Evolutionary conservation across 2,329 filamentous ascomycete species (phyloP).

Genomic region (Ceratocystis huliohia): DNA sequence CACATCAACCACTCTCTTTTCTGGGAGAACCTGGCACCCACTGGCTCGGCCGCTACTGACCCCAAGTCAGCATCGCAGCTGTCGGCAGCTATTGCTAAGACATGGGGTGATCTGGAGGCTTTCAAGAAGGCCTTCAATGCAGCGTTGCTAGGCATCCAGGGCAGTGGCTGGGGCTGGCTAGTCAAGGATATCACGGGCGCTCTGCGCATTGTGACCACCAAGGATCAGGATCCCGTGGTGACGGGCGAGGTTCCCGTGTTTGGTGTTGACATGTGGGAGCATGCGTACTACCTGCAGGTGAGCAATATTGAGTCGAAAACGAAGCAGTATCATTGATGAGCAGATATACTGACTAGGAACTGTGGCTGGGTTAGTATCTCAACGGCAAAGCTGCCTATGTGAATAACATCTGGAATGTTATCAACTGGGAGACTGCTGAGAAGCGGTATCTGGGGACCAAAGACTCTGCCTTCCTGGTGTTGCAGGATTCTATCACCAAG

Average conservation of each 20-base stretch:
- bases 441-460: conserved; percentile 42
- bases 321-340: not conserved
- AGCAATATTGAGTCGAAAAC: conserved; percentile 22
- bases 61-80: conserved; percentile 43
- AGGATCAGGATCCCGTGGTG: conserved; percentile 70
- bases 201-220: conserved; percentile 64
- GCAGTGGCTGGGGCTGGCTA: conserved; percentile 82
- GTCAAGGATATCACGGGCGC: conserved; percentile 48
- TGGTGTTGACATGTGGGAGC: conserved; percentile 86
- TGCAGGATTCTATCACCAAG: conserved; percentile 33
- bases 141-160: conserved; percentile 59
- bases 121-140: conserved; percentile 56
- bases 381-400: conserved; percentile 66
- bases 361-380: conserved; percentile 45
- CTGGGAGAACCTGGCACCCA: conserved; percentile 69
- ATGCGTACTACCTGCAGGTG: conserved; percentile 77
- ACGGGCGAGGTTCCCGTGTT: conserved; percentile 54
- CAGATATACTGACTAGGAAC: not conserved
- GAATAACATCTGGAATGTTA: conserved; percentile 63
- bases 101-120: conserved; percentile 54
- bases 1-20: conserved; percentile 91
- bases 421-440: conserved; percentile 65
- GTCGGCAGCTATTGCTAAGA: conserved; percentile 44
- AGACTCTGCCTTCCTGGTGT: conserved; percentile 36
- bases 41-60: conserved; percentile 44